A percentile compares a stretch with the other conserved stretches of the same genome.
phyloP scores from a whole-genome alignment of 2,329 filamentous ascomycete genomes.

The Fusarium torulosum region DNA sequence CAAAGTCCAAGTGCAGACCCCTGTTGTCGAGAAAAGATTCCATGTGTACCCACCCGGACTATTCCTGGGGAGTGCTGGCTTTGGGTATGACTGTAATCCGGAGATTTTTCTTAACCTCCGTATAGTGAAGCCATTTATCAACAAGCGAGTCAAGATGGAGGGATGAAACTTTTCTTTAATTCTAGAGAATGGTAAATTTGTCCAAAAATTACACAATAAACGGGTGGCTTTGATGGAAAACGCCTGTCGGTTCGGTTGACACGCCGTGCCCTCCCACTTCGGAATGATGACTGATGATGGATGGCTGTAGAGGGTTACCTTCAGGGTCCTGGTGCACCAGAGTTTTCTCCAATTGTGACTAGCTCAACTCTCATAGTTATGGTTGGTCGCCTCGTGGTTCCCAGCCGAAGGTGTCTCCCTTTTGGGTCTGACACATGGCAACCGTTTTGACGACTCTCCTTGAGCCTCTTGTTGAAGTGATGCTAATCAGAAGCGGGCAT shows the following conservation, averaged over 20 bases:
- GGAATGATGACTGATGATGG: slow-evolving; percentile 1
- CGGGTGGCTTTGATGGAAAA: too few relatives aligned
- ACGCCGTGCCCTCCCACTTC: slow-evolving; percentile 2
- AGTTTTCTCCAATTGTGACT: slow-evolving; percentile 33
- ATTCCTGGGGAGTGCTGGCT: not conserved
- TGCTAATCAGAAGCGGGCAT: slow-evolving; percentile 12
- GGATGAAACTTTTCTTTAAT: not conserved
- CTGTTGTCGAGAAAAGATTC: slow-evolving; percentile 31
- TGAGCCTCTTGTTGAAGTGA: slow-evolving; percentile 14
- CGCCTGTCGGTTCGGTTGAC: slow-evolving; percentile 10
- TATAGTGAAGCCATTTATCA: not conserved
- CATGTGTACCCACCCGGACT: not conserved
- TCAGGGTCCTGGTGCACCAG: slow-evolving; percentile 35
- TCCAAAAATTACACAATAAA: too few relatives aligned
- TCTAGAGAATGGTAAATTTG: not conserved
- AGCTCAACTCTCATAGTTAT: slow-evolving; percentile 33
- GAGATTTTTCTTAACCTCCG: too few relatives aligned
- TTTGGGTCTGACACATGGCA: slow-evolving; percentile 24
- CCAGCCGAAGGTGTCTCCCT: slow-evolving; percentile 10
- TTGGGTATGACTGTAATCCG: too few relatives aligned
- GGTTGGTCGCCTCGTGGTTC: slow-evolving; percentile 29
- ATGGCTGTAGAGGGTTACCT: slow-evolving; percentile 11
- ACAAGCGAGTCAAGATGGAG: not conserved
- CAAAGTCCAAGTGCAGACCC: slow-evolving; percentile 9
- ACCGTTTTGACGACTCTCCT: slow-evolving; percentile 17